Evolutionary conservation across 352 stramenopile genomes (phyloP), one percentile per base, ranked within the genome.

Genomic region (Blastocystis sp.): DNA sequence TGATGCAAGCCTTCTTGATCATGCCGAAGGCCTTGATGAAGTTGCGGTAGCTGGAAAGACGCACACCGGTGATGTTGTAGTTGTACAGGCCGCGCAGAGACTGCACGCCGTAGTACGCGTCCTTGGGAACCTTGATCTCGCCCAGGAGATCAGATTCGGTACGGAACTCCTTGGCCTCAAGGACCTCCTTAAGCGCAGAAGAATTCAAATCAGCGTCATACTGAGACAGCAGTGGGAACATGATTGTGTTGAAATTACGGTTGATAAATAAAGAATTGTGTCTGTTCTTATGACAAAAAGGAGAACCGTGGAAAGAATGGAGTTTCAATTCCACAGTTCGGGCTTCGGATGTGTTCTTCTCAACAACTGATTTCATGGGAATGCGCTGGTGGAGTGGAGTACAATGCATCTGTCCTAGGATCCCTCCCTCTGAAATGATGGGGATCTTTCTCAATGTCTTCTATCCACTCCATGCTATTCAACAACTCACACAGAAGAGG

Each of bases 1-100:
- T 81, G 34, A 69, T 69, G 60, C 71, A 81, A 81, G 71, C 71
- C 71, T 81, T 81, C 60, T 81, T 81, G 42, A 69, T 81, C 71
- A 81, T 74, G 21, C 54, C 71, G 42, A 74, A 81, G 34, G 71
- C 71, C 43, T 81, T 81, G 24, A 81, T 81, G 71, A 81, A 81
- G 71, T 64, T 81, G n/a, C 54, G 71, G 71, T 48, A 81, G 71
- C 60, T 64, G n/a, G 14, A 42, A 62, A 81, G 71, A 28, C 60
- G 54, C 7, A 81, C 71, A 11, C 71, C 10, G n/a, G 71, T 81
- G 63, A 81, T 81, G 71, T 81, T 81, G 71, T 81, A 81, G 71
- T 81, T 81, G 60, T 81, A 69, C 21, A 81, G 1, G 21, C 54
- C 71, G 21, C 71, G 71, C 24, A 81, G 71, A 17, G 71, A 28